Percentiles rank a stretch among this genome's conserved stretches.
Conservation (phyloP, 768 basidiomycete genomes). For the Holtermanniella nyarrowii region DNA sequence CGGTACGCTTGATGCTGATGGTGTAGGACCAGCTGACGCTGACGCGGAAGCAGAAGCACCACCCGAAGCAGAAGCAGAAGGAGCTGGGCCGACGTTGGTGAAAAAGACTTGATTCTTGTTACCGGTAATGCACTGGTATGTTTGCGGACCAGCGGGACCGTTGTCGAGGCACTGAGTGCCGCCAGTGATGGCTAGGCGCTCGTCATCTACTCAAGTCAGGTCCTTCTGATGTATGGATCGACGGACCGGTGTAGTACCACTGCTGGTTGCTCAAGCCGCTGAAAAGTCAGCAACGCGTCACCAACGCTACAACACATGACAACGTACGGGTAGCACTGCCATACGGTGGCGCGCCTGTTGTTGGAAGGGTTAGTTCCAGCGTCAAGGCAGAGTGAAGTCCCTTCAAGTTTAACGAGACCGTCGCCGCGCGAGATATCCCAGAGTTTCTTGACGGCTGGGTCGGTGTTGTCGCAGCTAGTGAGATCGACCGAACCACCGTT, state of each 20-base stretch:
- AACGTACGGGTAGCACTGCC: slow-evolving; percentile 13
- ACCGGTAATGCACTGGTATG: slow-evolving; percentile 34
- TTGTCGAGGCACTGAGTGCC: slow-evolving; percentile 36
- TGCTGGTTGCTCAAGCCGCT: neutral
- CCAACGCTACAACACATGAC: no score
- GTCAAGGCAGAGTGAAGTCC: slow-evolving; percentile 10
- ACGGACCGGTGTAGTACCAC: neutral
- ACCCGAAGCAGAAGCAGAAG: neutral
- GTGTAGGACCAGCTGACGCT: slow-evolving; percentile 1
- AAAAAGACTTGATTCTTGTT: slow-evolving; percentile 36
- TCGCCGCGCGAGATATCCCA: neutral
- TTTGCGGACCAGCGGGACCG: slow-evolving; percentile 24
- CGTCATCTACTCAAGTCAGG: slow-evolving; percentile 14
- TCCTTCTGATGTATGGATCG: neutral
- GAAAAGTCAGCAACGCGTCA: no score
- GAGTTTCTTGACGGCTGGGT: neutral
- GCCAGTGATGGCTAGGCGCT: slow-evolving; percentile 36
- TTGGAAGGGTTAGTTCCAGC: slow-evolving; percentile 13
- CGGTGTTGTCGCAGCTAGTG: neutral
- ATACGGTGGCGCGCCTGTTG: slow-evolving; percentile 9
- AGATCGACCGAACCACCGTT: neutral
- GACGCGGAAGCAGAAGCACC: neutral
- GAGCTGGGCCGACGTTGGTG: neutral
- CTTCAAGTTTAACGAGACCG: neutral
- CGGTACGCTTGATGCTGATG: slow-evolving; percentile 1